phyloP scores from a whole-genome alignment of 129 eudicot genomes.

The Chrysanthemum seticuspe region DNA sequence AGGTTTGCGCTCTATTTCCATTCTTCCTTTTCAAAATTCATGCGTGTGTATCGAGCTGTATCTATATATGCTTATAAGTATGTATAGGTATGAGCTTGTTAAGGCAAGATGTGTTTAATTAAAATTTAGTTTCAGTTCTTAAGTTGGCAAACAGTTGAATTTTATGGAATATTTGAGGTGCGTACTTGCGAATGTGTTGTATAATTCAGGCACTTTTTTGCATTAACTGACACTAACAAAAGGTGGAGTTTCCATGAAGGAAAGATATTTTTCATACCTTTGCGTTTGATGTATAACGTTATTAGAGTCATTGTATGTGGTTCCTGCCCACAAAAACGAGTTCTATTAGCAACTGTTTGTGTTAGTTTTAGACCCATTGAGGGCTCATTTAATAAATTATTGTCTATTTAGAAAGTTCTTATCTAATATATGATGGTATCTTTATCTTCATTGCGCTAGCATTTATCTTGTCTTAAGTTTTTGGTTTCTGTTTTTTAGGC shows the following conservation, averaged over 20 bases:
- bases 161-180: not conserved
- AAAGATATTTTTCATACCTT: no score
- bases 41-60: not conserved
- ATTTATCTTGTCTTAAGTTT: not conserved
- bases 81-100: no score
- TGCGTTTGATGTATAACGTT: no score
- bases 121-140: not conserved
- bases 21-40: not conserved
- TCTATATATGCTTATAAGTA: not conserved
- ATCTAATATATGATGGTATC: no score
- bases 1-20: slow-evolving; percentile 42
- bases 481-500: slow-evolving; percentile 47
- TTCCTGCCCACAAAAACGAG: not conserved
- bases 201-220: not conserved
- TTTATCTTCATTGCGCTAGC: no score
- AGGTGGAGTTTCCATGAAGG: not conserved
- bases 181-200: slow-evolving; percentile 1
- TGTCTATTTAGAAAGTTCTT: no score
- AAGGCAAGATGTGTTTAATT: no score
- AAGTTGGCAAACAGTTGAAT: not conserved
- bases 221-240: not conserved
- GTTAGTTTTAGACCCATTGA: not conserved
- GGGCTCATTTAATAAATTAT: no score
- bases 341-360: not conserved
- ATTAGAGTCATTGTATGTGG: no score